A percentile compares a stretch with the other conserved stretches of the same genome.
Conservation (phyloP, 257 asterid species). For the Apocynum venetum region DNA sequence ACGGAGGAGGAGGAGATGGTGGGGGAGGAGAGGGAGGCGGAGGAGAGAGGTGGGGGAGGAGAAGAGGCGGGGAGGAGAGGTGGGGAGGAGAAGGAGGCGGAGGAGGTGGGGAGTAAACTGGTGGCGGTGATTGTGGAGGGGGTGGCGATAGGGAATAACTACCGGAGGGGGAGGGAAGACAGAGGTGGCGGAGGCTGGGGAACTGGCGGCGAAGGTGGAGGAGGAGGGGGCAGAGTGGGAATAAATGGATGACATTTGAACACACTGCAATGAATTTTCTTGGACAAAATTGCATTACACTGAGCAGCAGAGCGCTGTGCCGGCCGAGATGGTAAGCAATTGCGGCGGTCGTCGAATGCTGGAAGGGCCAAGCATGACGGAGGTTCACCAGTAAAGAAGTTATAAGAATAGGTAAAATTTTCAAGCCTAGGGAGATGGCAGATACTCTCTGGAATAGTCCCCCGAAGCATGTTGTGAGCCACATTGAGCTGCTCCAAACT, state of each 20-base stretch:
- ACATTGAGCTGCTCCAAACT: conserved; percentile 84
- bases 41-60: conserved; percentile 10
- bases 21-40: conserved; percentile 25
- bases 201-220: conserved; percentile 23
- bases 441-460: conserved; percentile 58
- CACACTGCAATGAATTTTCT: conserved; percentile 65
- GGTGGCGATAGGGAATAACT: conserved; percentile 1
- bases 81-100: no score
- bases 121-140: conserved; percentile 13
- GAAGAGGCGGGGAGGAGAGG: conserved; percentile 22
- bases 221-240: conserved; percentile 42
- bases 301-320: conserved; percentile 52
- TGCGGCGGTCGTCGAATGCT: conserved; percentile 49
- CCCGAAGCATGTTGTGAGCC: conserved; percentile 59
- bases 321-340: conserved; percentile 68
- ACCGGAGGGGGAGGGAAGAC: conserved; percentile 25
- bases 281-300: conserved; percentile 51
- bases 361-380: conserved; percentile 64
- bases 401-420: conserved; percentile 61
- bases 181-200: conserved; percentile 15
- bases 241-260: conserved; percentile 62
- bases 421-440: conserved; percentile 57
- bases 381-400: conserved; percentile 78
- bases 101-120: no score
- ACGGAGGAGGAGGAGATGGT: conserved; percentile 8